A percentile compares a stretch with the other conserved stretches of the same genome.
Conservation (phyloP, 2,329 filamentous ascomycete species). For the Bipolaris oryzae region DNA sequence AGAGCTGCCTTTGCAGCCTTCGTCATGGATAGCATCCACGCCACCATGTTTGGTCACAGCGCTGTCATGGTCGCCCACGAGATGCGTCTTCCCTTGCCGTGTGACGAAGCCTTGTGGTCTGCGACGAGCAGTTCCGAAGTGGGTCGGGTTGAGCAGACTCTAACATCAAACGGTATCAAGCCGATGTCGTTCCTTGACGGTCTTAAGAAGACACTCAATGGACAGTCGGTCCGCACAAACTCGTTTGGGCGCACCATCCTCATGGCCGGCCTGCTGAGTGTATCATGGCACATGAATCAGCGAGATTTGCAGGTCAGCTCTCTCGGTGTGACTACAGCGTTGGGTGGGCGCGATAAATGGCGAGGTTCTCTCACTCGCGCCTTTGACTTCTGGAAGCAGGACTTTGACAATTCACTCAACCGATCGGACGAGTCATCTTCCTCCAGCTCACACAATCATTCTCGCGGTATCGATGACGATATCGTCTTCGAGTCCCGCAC, state of each 20-base stretch:
- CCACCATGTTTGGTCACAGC: slow-evolving; percentile 97
- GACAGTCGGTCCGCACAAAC: slow-evolving; percentile 86
- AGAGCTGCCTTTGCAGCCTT: slow-evolving; percentile 93
- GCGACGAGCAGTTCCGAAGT: slow-evolving; percentile 88
- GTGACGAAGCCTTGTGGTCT: slow-evolving; percentile 90
- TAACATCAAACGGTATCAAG: slow-evolving; percentile 81
- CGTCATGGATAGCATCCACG: slow-evolving; percentile 92
- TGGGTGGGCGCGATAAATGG: slow-evolving; percentile 92
- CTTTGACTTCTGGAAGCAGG: slow-evolving; percentile 91
- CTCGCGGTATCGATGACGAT: slow-evolving; percentile 58
- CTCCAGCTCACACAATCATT: slow-evolving; percentile 40
- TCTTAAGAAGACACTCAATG: slow-evolving; percentile 84
- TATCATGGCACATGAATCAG: slow-evolving; percentile 98
- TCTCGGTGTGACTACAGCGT: slow-evolving; percentile 76
- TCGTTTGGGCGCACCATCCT: slow-evolving; percentile 90
- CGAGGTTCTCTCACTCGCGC: slow-evolving; percentile 81
- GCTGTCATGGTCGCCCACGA: slow-evolving; percentile 97
- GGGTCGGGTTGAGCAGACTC: slow-evolving; percentile 77
- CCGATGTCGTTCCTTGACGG: slow-evolving; percentile 88
- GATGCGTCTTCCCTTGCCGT: slow-evolving; percentile 87
- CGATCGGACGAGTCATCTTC: slow-evolving; percentile 52
- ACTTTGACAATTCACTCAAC: slow-evolving; percentile 84
- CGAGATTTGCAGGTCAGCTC: slow-evolving; percentile 91
- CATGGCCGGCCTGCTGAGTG: slow-evolving; percentile 91
- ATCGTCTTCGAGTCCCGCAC: slow-evolving; percentile 86